Evolutionary conservation across 1,284 basidiomycete genomes (phyloP).

Genomic region (Cutaneotrichosporon arboriforme): DNA sequence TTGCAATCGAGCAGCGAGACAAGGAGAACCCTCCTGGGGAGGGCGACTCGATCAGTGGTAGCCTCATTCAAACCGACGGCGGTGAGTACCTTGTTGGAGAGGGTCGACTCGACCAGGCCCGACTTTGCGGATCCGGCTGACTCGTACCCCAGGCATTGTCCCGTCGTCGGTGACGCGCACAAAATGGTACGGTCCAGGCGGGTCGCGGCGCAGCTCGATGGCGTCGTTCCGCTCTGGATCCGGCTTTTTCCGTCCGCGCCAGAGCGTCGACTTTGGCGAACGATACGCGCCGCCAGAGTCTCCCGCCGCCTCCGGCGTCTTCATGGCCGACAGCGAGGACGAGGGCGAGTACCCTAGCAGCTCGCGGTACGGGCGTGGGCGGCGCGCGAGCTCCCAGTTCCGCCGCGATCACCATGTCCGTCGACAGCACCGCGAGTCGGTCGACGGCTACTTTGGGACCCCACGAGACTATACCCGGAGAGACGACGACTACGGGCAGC

Average conservation of each 20-base stretch:
- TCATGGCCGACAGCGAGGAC: slow-evolving; percentile 40
- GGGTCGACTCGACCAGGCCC: background rate
- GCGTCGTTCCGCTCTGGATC: slow-evolving; percentile 22
- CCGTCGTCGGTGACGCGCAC: slow-evolving; percentile 39
- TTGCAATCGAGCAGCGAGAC: slow-evolving; percentile 20
- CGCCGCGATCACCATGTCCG: background rate
- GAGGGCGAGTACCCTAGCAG: slow-evolving; percentile 22
- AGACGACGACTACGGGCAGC: slow-evolving; percentile 14
- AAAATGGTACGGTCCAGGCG: slow-evolving; percentile 25
- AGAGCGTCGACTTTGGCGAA: slow-evolving; percentile 12
- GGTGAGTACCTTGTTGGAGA: slow-evolving; percentile 5
- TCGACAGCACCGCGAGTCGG: slow-evolving; percentile 8
- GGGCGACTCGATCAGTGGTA: slow-evolving; percentile 19
- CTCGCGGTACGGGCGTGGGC: slow-evolving; percentile 8
- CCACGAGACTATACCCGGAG: slow-evolving; percentile 2
- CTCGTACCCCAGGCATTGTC: slow-evolving; percentile 23
- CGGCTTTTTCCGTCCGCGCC: slow-evolving; percentile 21
- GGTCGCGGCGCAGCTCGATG: slow-evolving; percentile 29
- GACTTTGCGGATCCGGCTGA: slow-evolving; percentile 5
- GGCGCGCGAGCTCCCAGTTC: slow-evolving; percentile 4
- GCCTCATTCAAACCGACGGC: slow-evolving; percentile 16
- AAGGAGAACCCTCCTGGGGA: slow-evolving; percentile 20
- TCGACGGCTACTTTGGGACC: slow-evolving; percentile 9
- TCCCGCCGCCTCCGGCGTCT: slow-evolving; percentile 33
- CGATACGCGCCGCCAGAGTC: slow-evolving; percentile 21